Conservation (phyloP, 2,329 filamentous ascomycete species). For the Hypoxylon sp. region DNA sequence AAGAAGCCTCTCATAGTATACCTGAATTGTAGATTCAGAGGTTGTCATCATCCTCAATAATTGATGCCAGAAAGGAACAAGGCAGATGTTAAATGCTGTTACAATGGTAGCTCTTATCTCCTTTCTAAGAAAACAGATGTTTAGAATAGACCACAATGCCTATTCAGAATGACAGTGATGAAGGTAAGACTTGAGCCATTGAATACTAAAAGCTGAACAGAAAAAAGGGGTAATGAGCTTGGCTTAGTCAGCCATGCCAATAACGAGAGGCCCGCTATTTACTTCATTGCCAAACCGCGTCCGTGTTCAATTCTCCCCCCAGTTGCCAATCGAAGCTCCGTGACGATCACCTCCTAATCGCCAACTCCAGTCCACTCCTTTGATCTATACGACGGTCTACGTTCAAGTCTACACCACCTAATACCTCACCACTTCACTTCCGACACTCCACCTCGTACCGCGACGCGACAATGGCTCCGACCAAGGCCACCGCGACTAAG, state of each 20-base stretch:
- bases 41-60: too few relatives aligned
- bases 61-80: too few relatives aligned
- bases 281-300: neutral
- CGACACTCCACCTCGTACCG: constrained; percentile 2
- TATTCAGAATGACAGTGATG: too few relatives aligned
- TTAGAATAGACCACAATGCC: too few relatives aligned
- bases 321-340: too few relatives aligned
- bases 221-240: constrained; percentile 8
- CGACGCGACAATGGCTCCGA: constrained; percentile 55
- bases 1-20: too few relatives aligned
- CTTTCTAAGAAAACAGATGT: too few relatives aligned
- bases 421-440: constrained; percentile 11
- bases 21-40: too few relatives aligned
- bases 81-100: too few relatives aligned
- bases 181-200: too few relatives aligned
- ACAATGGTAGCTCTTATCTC: too few relatives aligned
- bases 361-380: constrained; percentile 45
- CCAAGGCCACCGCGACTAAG: constrained; percentile 49
- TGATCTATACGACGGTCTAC: constrained; percentile 12
- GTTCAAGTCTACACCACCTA: constrained; percentile 5
- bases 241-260: constrained; percentile 22
- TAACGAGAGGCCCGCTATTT: constrained; percentile 9
- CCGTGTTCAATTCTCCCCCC: constrained; percentile 28
- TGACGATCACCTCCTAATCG: constrained; percentile 20
- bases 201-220: too few relatives aligned